Evolutionary conservation across 2,329 filamentous ascomycete species (phyloP).

Genomic region (Reticulascus tulasneorum): DNA sequence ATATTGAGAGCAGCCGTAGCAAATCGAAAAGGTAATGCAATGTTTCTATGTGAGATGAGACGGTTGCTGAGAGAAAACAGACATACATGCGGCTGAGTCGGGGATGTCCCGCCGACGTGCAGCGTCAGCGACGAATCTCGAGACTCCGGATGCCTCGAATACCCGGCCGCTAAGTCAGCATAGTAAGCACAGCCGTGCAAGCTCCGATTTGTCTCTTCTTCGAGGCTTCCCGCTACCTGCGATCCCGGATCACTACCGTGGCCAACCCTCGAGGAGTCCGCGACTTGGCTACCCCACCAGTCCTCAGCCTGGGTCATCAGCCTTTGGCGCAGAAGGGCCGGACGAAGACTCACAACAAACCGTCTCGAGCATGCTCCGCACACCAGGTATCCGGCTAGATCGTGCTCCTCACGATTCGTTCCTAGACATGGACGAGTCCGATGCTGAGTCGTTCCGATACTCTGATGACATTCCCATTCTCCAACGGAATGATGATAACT

Average conservation of each 20-base stretch:
- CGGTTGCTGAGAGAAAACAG: constrained; percentile 2
- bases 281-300: constrained; percentile 31
- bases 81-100: constrained; percentile 27
- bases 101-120: constrained; percentile 49
- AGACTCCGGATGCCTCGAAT: constrained; percentile 47
- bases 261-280: constrained; percentile 28
- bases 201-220: constrained; percentile 63
- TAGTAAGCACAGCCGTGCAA: constrained; percentile 66
- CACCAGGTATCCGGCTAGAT: constrained; percentile 50
- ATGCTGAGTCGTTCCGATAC: constrained; percentile 60
- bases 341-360: constrained; percentile 33
- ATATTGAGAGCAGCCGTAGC: constrained; percentile 70
- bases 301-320: too few species aligned
- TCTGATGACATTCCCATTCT: constrained; percentile 66
- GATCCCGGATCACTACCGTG: constrained; percentile 34
- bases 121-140: constrained; percentile 58
- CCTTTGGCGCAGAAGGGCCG: constrained; percentile 33
- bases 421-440: constrained; percentile 66
- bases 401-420: constrained; percentile 50
- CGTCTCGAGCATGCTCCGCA: constrained; percentile 46
- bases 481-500: constrained; percentile 61
- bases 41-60: constrained; percentile 10
- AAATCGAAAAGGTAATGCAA: constrained; percentile 56
- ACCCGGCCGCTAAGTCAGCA: constrained; percentile 55
- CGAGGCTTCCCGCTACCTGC: constrained; percentile 49